Base-by-base conservation (phyloP, 2,329 filamentous ascomycete species). In the Blastomyces gilchristii region DNA sequence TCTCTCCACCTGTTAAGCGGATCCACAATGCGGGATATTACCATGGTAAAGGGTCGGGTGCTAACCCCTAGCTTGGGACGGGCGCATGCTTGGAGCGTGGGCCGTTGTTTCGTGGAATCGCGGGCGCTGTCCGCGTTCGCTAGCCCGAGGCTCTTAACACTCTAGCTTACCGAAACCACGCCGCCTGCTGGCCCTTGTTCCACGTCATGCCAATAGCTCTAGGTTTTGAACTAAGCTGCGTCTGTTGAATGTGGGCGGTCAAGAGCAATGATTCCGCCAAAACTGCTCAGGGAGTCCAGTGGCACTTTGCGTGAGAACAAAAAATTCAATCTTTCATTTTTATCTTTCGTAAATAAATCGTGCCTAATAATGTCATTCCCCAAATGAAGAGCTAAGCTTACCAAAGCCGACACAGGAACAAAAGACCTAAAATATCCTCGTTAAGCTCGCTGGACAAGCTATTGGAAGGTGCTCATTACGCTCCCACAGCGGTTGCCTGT, bases 31-130 rank as follows among this genome's bases (percentile, higher is more conserved):
- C 56, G 39, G 56, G 56, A 58, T 45, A 58, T 58, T 45, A 58
- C 56, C 54, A 58, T 58, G 54, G 54, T 58, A 58, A 43, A 43
- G 54, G 54, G 37, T 58, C 54, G 54, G 54, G 54, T 58, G 54
- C 54, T 58, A 58, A n/a, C 1, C n/a, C 22, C 12, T 41, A 58
- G 37, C 45, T 31, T 58, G 12, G 39, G 14, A 34, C 28, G 45
- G 56, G 16, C 53, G 53, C 34, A 22, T 8, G 18, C 18, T 12
- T 37, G 7, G 7, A 37, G 28, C 52, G 18, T 54, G 50, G 11
- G 18, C 52, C 52, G 52, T 54, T 43, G 39, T 58, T 43, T 43
- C 22, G n/a, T 31, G 11, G 56, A 5, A 22, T 22, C n/a, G n/a
- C n/a, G n/a, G n/a, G 37, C 9, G 34, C 39, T 28, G n/a, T 28